Evolutionary conservation across 2,329 filamentous ascomycete genomes (phyloP).

Genomic region (Xylaria arbuscula): DNA sequence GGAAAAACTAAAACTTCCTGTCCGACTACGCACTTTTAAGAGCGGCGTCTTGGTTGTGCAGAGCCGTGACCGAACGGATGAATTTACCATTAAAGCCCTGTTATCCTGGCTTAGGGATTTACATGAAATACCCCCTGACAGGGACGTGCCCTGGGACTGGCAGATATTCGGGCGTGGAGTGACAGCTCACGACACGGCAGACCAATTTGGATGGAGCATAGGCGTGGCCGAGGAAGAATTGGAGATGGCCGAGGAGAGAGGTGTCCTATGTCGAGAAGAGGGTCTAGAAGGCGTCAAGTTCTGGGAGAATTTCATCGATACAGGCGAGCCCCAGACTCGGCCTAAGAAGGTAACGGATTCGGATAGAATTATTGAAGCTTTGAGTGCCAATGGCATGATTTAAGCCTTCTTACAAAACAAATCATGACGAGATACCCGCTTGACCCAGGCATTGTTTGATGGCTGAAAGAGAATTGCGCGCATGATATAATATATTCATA

Average conservation of each 20-base stretch:
- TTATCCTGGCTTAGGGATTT: constrained; percentile 81
- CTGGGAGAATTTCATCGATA: constrained; percentile 83
- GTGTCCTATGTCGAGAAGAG: constrained; percentile 88
- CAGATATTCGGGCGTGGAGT: constrained; percentile 82
- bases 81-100: constrained; percentile 83
- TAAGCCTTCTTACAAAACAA: constrained; percentile 29
- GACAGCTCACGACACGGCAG: constrained; percentile 88
- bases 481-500: constrained; percentile 4
- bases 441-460: not conserved
- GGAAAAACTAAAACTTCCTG: constrained; percentile 86
- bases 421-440: not conserved
- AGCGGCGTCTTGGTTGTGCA: constrained; percentile 96
- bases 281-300: constrained; percentile 91
- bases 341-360: constrained; percentile 51
- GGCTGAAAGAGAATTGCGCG: not conserved
- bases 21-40: constrained; percentile 88
- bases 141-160: constrained; percentile 81
- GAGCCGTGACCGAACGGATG: constrained; percentile 86
- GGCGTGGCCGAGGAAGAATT: constrained; percentile 95
- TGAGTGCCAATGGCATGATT: constrained; percentile 51
- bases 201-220: constrained; percentile 95
- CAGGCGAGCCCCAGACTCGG: constrained; percentile 53
- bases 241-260: constrained; percentile 95
- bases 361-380: constrained; percentile 57
- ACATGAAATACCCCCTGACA: constrained; percentile 71